Base-by-base conservation (phyloP, 2,329 filamentous ascomycete species). In the Trichothecium roseum region DNA sequence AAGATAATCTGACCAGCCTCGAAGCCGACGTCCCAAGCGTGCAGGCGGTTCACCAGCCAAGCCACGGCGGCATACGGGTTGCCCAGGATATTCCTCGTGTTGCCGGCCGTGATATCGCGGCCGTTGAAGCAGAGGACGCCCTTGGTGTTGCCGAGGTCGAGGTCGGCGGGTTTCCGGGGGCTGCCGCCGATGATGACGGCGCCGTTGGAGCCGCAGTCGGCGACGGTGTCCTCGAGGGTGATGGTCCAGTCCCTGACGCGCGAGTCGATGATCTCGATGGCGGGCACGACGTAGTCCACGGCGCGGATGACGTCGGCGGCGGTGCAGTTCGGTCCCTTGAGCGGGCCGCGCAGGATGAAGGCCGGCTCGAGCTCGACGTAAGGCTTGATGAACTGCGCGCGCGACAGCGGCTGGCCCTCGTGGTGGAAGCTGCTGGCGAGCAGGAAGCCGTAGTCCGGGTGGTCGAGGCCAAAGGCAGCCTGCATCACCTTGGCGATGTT, bases 401-500 rank as follows among this genome's bases (percentile, higher is more conserved):
- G 36, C 1, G 35, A 17, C 18, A 52, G 37, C 22, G 39, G 44
- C 4, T 42, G 38, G 28, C 48, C 50, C 33, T 52, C 48, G 32
- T 51, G 48, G 10, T 37, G 14, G 38, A 51, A 52, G 22, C 39
- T 39, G 16, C 46, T 51, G 15, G 42, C 44, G 4, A 51, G 37
- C 7, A 50, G 39, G 40, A 48, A 51, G 26, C 49, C 48, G 17
- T 52, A 50, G 32, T 51, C 49, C 6, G 50, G 50, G 18, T 48
- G 45, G 31, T 49, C 49, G 8, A 52, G 42, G 4, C 48, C 47
- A 30, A 51, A 51, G 9, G 49, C 49, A 15, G 44, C 46, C 32
- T 51, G 49, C 48, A 51, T 52, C 18, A 51, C 50, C 36, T 51
- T 51, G n/a, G 46, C 49, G 33, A 52, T 50, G 36, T 52, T 51